phyloP scores from a whole-genome alignment of 1,284 basidiomycete species.

The Sporisorium sorghi region DNA sequence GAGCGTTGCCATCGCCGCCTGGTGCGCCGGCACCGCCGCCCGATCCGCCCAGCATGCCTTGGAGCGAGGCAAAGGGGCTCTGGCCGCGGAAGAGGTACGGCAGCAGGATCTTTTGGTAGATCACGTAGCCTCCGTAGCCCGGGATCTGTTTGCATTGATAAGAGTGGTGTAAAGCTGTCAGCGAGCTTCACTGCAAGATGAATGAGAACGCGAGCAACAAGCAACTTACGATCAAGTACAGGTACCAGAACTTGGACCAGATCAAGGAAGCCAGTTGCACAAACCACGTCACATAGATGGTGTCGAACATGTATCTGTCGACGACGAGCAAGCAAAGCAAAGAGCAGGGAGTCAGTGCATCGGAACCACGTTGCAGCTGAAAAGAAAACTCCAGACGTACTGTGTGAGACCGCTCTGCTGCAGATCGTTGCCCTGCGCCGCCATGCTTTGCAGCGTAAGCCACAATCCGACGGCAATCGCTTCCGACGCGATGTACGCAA shows the following conservation, averaged over 20 bases:
- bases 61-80: constrained; percentile 44
- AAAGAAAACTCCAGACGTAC: too few species aligned
- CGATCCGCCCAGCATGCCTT: constrained; percentile 14
- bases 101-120: constrained; percentile 60
- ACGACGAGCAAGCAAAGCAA: neutral
- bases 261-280: constrained; percentile 67
- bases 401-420: constrained; percentile 65
- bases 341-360: neutral
- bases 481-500: constrained; percentile 61
- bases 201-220: neutral
- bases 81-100: constrained; percentile 62
- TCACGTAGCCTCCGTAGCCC: constrained; percentile 64
- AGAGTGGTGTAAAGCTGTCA: too few species aligned
- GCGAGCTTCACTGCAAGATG: too few species aligned
- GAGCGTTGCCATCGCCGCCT: constrained; percentile 18
- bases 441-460: constrained; percentile 66
- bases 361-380: too few species aligned
- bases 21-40: neutral
- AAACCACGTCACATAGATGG: constrained; percentile 70
- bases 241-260: constrained; percentile 65
- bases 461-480: constrained; percentile 60
- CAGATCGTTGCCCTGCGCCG: constrained; percentile 64
- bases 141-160: constrained; percentile 62
- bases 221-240: constrained; percentile 65
- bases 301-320: constrained; percentile 69